phyloP scores from a whole-genome alignment of 1,284 basidiomycete species.

The Anthracocystis setariae region DNA sequence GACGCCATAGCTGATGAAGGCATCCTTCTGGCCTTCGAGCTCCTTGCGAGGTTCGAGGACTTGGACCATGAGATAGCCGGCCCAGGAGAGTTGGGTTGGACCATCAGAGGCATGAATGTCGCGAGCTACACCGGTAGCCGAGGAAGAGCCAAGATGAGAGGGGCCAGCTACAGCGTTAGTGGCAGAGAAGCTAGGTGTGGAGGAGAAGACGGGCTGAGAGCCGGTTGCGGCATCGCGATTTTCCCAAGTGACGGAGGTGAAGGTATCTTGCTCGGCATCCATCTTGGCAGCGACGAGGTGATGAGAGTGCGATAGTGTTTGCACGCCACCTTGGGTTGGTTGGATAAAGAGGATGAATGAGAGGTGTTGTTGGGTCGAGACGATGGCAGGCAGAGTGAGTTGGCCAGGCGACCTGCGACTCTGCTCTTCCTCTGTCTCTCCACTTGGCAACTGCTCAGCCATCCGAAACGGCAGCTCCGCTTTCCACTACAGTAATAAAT shows the following conservation, averaged over 20 bases:
- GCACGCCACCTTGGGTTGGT: neutral
- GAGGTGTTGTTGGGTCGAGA: neutral
- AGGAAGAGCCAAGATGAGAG: conserved; percentile 15
- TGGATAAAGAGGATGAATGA: neutral
- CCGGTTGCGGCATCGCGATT: conserved; percentile 31
- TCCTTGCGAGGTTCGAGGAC: conserved; percentile 95
- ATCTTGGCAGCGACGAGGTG: conserved; percentile 12
- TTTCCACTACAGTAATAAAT: no score
- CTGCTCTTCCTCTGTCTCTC: neutral
- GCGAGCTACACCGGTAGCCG: conserved; percentile 17
- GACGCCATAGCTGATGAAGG: conserved; percentile 93
- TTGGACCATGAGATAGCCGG: conserved; percentile 71
- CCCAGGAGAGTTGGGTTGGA: conserved; percentile 47
- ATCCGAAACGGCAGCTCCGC: no score
- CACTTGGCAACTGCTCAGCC: neutral
- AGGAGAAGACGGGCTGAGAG: conserved; percentile 37
- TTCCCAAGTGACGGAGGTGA: conserved; percentile 64
- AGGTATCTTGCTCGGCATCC: conserved; percentile 56
- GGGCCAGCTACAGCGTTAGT: conserved; percentile 31
- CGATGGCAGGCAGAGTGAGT: neutral
- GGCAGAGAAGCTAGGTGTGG: conserved; percentile 20
- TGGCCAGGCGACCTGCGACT: neutral
- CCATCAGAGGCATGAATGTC: conserved; percentile 24
- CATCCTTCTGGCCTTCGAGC: conserved; percentile 86
- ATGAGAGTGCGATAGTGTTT: neutral